Conservation (phyloP, 2,329 filamentous ascomycete genomes). For the Celoporthe dispersa region DNA sequence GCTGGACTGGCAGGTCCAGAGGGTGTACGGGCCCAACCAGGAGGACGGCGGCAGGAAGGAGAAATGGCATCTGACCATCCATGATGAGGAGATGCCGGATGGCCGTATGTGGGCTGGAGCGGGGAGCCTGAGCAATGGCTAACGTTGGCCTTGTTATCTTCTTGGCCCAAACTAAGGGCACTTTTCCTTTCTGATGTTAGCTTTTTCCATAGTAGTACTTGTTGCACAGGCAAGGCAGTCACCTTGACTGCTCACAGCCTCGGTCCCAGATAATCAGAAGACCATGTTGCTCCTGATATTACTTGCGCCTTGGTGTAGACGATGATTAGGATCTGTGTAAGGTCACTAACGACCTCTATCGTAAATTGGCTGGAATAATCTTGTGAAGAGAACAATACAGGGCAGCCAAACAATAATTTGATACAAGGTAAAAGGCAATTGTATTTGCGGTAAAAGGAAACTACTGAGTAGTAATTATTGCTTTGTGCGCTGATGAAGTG, state of each 20-base stretch:
- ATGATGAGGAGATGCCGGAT: constrained; percentile 3
- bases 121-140: not conserved
- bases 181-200: not conserved
- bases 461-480: too few relatives aligned
- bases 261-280: not conserved
- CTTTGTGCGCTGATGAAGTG: too few relatives aligned
- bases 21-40: not conserved
- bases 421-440: too few relatives aligned
- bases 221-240: not conserved
- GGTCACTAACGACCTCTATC: not conserved
- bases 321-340: too few relatives aligned
- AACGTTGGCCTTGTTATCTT: not conserved
- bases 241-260: not conserved
- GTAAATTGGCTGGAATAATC: too few relatives aligned
- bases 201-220: not conserved
- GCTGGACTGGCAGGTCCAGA: constrained; percentile 1
- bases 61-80: not conserved
- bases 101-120: not conserved
- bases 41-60: constrained; percentile 1
- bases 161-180: not conserved
- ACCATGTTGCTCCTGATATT: not conserved
- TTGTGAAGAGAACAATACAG: too few relatives aligned
- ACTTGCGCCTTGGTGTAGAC: not conserved
- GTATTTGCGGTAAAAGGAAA: too few relatives aligned
- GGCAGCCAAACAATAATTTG: too few relatives aligned